phyloP scores from a whole-genome alignment of 495 filamentous ascomycete genomes.

The Saxophila tyrrhenica region DNA sequence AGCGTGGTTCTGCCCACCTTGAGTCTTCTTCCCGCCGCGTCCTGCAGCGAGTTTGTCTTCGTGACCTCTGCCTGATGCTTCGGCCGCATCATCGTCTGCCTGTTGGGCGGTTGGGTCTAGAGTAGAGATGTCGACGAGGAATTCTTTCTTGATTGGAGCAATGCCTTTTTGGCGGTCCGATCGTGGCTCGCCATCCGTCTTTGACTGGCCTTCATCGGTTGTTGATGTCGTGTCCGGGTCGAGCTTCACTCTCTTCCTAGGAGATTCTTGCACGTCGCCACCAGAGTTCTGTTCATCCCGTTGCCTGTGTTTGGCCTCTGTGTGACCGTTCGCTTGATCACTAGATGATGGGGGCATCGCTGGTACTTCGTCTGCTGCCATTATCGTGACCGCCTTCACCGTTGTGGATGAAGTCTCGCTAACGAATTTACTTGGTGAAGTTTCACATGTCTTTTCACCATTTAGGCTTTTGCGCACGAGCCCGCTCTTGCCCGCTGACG shows the following conservation, averaged over 20 bases:
- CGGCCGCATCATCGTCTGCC: slow-evolving; percentile 30
- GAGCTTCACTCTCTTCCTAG: slow-evolving; percentile 49
- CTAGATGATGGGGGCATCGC: not conserved
- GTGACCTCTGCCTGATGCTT: slow-evolving; percentile 25
- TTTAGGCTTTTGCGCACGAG: not conserved
- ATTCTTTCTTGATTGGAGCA: slow-evolving; percentile 80
- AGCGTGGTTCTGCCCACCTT: slow-evolving; percentile 69
- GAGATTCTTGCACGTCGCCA: slow-evolving; percentile 31
- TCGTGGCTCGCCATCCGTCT: slow-evolving; percentile 24
- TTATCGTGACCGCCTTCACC: too few species aligned
- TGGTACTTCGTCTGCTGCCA: too few species aligned
- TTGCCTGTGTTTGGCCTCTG: not conserved
- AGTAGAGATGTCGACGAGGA: slow-evolving; percentile 23
- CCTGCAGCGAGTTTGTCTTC: slow-evolving; percentile 23
- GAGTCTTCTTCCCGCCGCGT: slow-evolving; percentile 45
- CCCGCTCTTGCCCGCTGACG: not conserved
- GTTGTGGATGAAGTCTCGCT: too few species aligned
- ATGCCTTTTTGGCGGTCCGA: slow-evolving; percentile 51
- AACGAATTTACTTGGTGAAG: too few species aligned
- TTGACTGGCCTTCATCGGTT: slow-evolving; percentile 17
- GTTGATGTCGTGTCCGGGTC: slow-evolving; percentile 27
- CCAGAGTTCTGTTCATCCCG: not conserved
- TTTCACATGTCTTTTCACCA: not conserved
- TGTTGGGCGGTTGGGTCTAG: not conserved
- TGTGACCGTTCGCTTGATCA: not conserved